phyloP scores from a whole-genome alignment of 1,284 basidiomycete species.

The Testicularia cyperi region DNA sequence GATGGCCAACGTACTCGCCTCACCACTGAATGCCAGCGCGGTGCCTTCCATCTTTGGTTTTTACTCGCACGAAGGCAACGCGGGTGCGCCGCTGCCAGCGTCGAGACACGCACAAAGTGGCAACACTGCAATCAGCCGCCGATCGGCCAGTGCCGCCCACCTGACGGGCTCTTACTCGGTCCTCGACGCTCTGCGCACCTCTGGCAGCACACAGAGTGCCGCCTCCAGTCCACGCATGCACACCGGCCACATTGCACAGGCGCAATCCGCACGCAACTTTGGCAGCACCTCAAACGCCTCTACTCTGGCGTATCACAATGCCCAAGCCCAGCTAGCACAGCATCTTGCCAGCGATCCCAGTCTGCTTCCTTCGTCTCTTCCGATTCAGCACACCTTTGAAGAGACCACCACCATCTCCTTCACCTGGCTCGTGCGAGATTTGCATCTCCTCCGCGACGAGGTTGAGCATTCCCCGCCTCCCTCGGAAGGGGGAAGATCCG shows the following conservation, averaged over 20 bases:
- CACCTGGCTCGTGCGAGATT: constrained; percentile 50
- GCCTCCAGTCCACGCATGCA: no score
- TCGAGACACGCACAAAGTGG: neutral
- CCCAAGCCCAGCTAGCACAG: neutral
- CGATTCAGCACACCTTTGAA: constrained; percentile 30
- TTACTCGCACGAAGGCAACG: constrained; percentile 21
- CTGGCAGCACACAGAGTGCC: no score
- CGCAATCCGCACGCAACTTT: no score
- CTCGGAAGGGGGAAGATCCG: constrained; percentile 43
- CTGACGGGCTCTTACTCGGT: constrained; percentile 1
- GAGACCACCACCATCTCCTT: constrained; percentile 50
- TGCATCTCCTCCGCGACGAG: constrained; percentile 46
- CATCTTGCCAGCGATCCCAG: constrained; percentile 2
- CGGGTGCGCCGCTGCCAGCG: neutral
- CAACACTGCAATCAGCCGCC: no score
- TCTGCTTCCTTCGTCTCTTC: constrained; percentile 3
- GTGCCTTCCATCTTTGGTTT: constrained; percentile 34
- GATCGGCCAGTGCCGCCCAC: no score
- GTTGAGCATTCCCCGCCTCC: constrained; percentile 39
- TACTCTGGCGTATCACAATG: neutral
- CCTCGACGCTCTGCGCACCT: constrained; percentile 6
- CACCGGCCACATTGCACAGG: no score
- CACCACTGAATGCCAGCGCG: no score
- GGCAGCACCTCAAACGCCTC: neutral
- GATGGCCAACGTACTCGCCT: no score